Conservation (phyloP, 1,284 basidiomycete genomes). For the Limonomyces culmigenus region DNA sequence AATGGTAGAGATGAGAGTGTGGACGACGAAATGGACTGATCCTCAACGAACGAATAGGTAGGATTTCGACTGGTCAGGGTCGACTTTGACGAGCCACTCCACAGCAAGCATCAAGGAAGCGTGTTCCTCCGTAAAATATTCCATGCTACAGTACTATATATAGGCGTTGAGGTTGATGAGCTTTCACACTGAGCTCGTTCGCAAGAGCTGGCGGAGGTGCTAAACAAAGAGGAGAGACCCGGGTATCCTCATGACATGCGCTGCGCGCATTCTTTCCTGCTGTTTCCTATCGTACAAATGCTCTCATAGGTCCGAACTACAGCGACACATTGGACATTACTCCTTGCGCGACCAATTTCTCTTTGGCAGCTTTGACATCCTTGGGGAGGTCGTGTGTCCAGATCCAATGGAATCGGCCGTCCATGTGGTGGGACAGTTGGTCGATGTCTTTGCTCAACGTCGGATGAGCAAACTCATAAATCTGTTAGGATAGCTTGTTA, state of each 20-base stretch:
- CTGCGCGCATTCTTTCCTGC: too few species aligned
- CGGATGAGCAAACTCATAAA: slow-evolving; percentile 21
- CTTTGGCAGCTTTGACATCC: slow-evolving; percentile 18
- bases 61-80: slow-evolving; percentile 36
- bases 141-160: too few species aligned
- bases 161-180: too few species aligned
- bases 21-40: neutral
- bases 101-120: slow-evolving; percentile 35
- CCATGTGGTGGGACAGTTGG: slow-evolving; percentile 16
- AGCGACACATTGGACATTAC: too few species aligned
- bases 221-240: too few species aligned
- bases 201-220: too few species aligned
- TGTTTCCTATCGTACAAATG: too few species aligned
- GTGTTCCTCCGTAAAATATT: too few species aligned
- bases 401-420: slow-evolving; percentile 25
- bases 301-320: too few species aligned
- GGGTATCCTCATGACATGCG: too few species aligned
- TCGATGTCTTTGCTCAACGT: slow-evolving; percentile 11
- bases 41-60: slow-evolving; percentile 48
- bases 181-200: too few species aligned
- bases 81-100: slow-evolving; percentile 57
- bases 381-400: slow-evolving; percentile 28
- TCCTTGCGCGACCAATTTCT: too few species aligned
- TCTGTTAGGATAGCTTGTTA: slow-evolving; percentile 13
- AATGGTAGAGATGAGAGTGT: slow-evolving; percentile 8